A percentile compares a stretch with the other conserved stretches of the same genome.
phyloP scores from a whole-genome alignment of 2,329 filamentous ascomycete genomes.

The Aspergillus amoenus region DNA sequence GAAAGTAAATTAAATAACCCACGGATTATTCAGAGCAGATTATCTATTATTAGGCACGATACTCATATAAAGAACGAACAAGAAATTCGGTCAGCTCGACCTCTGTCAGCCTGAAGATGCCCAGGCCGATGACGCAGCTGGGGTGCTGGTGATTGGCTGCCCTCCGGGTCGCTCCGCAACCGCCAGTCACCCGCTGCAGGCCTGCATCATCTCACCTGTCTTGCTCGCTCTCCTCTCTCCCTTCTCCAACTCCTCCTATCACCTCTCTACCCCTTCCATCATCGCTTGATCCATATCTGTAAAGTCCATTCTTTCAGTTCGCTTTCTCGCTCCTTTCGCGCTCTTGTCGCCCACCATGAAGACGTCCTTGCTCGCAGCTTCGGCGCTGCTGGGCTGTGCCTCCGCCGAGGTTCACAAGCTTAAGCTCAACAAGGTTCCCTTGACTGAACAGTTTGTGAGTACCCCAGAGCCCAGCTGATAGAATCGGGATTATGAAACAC shows the following conservation, averaged over 20 bases:
- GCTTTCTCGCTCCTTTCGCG: slow-evolving; percentile 8
- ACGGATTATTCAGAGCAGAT: background rate
- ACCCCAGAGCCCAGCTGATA: background rate
- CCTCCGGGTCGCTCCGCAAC: slow-evolving; percentile 24
- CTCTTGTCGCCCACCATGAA: slow-evolving; percentile 64
- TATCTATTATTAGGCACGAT: background rate
- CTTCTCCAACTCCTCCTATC: slow-evolving; percentile 18
- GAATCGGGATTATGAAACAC: slow-evolving; percentile 1
- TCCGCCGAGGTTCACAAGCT: slow-evolving; percentile 89
- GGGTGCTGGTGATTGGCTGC: slow-evolving; percentile 19
- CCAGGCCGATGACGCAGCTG: slow-evolving; percentile 24
- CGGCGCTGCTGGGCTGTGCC: slow-evolving; percentile 77
- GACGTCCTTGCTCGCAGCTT: slow-evolving; percentile 75
- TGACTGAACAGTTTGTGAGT: slow-evolving; percentile 88
- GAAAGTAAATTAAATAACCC: no score
- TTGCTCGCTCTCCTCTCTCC: slow-evolving; percentile 10
- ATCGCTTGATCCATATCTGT: slow-evolving; percentile 21
- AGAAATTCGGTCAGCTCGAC: background rate
- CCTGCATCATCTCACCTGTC: slow-evolving; percentile 24
- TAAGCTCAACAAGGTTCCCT: slow-evolving; percentile 94
- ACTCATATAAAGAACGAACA: no score
- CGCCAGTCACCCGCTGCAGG: slow-evolving; percentile 8
- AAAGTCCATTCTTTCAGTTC: slow-evolving; percentile 18
- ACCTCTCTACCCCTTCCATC: slow-evolving; percentile 23
- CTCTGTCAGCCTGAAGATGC: background rate